These are phyloP conservation scores for Dipodascus albidus DNA, from an alignment of 805 yeast genomes.

Conservation along the genomic window DNA sequence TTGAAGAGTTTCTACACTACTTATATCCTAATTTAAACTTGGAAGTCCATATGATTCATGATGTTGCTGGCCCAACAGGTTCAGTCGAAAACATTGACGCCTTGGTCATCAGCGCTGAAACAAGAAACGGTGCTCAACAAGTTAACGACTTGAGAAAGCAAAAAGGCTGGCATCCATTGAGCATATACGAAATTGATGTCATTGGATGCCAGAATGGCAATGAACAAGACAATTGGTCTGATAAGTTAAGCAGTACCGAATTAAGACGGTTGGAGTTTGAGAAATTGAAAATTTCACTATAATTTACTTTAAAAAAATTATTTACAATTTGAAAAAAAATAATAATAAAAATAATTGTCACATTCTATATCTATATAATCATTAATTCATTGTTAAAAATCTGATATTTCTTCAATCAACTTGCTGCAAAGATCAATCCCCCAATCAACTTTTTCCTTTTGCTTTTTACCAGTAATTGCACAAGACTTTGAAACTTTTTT, in stretches of 20 bases:
- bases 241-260: conserved; percentile 79
- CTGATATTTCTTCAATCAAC: conserved; percentile 16
- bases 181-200: conserved; percentile 45
- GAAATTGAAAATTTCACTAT: conserved; percentile 4
- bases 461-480: conserved; percentile 41
- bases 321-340: too few relatives aligned
- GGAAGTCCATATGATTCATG: conserved; percentile 56
- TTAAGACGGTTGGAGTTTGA: conserved; percentile 37
- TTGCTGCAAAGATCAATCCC: conserved; percentile 47
- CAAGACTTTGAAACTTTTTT: conserved; percentile 29
- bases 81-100: conserved; percentile 61
- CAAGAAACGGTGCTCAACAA: conserved; percentile 58
- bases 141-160: conserved; percentile 57
- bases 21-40: conserved; percentile 36
- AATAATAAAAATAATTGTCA: too few relatives aligned
- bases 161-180: conserved; percentile 41
- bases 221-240: conserved; percentile 38
- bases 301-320: too few relatives aligned
- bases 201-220: conserved; percentile 50
- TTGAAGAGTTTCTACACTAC: conserved; percentile 37
- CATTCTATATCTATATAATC: neutral
- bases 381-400: neutral
- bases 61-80: conserved; percentile 92
- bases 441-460: conserved; percentile 52
- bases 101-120: conserved; percentile 71